Evolutionary conservation across 2,329 filamentous ascomycete species (phyloP).

Genomic region (Penicillium expansum): DNA sequence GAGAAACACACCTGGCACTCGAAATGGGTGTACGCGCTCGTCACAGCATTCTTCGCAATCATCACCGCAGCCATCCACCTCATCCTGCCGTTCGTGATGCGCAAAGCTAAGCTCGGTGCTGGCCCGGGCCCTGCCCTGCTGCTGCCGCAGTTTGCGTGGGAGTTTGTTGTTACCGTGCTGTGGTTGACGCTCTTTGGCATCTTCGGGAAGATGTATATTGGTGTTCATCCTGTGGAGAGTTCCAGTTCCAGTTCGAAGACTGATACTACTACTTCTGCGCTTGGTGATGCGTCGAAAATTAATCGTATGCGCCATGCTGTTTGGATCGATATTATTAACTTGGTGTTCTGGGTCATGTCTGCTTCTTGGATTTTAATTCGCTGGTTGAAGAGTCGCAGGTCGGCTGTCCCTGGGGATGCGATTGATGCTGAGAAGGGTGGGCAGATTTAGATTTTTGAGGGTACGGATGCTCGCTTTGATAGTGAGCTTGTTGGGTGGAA

Average conservation of each 20-base stretch:
- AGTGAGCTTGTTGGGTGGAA: not conserved
- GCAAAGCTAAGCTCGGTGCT: slow-evolving; percentile 23
- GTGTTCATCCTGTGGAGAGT: slow-evolving; percentile 51
- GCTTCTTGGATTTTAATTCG: slow-evolving; percentile 42
- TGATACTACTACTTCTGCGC: not conserved
- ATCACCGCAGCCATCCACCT: slow-evolving; percentile 65
- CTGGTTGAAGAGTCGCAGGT: slow-evolving; percentile 32
- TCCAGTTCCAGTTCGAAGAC: not conserved
- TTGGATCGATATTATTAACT: slow-evolving; percentile 74
- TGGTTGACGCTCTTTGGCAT: slow-evolving; percentile 81
- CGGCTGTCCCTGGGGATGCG: slow-evolving; percentile 5
- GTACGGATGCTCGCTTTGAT: not conserved
- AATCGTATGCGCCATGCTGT: slow-evolving; percentile 81
- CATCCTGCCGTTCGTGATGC: slow-evolving; percentile 54
- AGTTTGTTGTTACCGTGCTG: slow-evolving; percentile 68
- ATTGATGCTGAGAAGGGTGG: slow-evolving; percentile 22
- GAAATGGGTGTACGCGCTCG: slow-evolving; percentile 77
- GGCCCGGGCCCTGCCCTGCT: slow-evolving; percentile 32
- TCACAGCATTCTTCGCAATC: slow-evolving; percentile 64
- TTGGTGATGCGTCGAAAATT: slow-evolving; percentile 42
- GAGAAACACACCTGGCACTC: slow-evolving; percentile 55
- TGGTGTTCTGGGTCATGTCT: slow-evolving; percentile 72
- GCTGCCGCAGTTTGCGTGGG: slow-evolving; percentile 61
- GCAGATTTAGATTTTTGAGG: not conserved
- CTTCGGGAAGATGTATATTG: slow-evolving; percentile 78